Base-by-base conservation (phyloP, 1,284 basidiomycete genomes). In the Ceratorhiza oryzae-sativae region DNA sequence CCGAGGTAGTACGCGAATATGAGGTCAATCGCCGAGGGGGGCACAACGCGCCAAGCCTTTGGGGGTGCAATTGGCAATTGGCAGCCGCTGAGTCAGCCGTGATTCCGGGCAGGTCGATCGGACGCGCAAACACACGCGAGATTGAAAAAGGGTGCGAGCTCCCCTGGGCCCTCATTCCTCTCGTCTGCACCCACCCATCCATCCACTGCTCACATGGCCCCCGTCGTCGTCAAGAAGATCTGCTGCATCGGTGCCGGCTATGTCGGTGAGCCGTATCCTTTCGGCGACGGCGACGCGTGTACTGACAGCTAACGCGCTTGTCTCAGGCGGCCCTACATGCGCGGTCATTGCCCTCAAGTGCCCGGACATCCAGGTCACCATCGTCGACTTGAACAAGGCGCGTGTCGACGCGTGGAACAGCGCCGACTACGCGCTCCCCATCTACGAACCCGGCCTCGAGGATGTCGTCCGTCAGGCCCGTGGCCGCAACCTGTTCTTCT, bases 211-310 rank as follows among this genome's bases (percentile, higher is more conserved):
- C 77, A 25, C 74, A 82, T 82, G 82, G 79, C 79, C 67, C 81
- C 81, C 73, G 82, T 89, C 77, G 85, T 86, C 79, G 90, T 95
- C 77, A 87, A 87, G 76, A 95, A 92, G 81, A 93, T 96, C 79
- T 95, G 94, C 83, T 95, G 93, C 85, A 93, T 98, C 78, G 96
- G 95, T 80, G 96, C 95, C 80, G 96, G 96, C 80, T 97, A 97
- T 80, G 95, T 98, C 79, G 95, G 94, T 93, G 78, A 82, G 91
- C 79, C 71, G 58, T 25, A 3, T 56, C 34, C 71, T 34, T 46
- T 53, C 27, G 3, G 3, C 25, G 5, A 6, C 12, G 32, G 8
- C 32, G 51, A 30, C 18, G 12, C 30, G 18, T 39, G 13, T 39
- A 39, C 36, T 39, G 8, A 39, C 36, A 39, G 53, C 20, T 68